Base-by-base conservation (phyloP, 2,329 filamentous ascomycete genomes). In the Lachnellula cervina region DNA sequence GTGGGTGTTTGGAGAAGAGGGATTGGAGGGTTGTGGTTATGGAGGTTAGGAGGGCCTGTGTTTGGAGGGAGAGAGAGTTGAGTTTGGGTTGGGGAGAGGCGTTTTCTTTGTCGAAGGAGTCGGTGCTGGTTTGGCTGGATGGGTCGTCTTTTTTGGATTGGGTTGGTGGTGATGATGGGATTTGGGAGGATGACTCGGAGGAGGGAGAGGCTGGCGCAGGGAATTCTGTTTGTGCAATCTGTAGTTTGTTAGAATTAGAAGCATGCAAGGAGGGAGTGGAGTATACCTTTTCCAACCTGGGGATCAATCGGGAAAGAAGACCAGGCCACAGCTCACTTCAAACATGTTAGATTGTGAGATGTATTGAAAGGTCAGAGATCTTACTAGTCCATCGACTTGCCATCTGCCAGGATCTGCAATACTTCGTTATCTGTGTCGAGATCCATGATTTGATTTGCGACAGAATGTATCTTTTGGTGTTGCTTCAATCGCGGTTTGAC, bases 1-100 rank as follows among this genome's bases (percentile, higher is more conserved):
- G 94, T 1, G 94, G 93, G 64, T 88, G 82, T 3, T 77, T 76
- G 21, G 81, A 69, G 72, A 99, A 99, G 62, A 80, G 81, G 2
- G 76, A 77, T 49, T 73, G 77, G 40, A 96, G 76, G 16, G 86
- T 84, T 5, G 72, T 71, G 40, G 73, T 78, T 61, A 90, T 86
- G 55, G 81, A 81, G 57, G 72, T 69, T 47, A 90, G 73, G 68
- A 90, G 81, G 52, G 79, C 77, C 55, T 78, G 73, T 49, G 93
- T 76, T 59, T 86, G 84, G 7, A 78, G 77, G 2, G 88, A 87
- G 14, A 92, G 77, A 17, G 76, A 72, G 42, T 76, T 75, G 9
- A 76, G 63, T 43, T 57, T 72, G 45, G 28, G 34, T 4, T 45
- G 61, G 21, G 82, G 76, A 55, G 76, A 79, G 57, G 77, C 76